Base-by-base conservation (phyloP, 345 rosid genomes). In the Moricandia arvensis region DNA sequence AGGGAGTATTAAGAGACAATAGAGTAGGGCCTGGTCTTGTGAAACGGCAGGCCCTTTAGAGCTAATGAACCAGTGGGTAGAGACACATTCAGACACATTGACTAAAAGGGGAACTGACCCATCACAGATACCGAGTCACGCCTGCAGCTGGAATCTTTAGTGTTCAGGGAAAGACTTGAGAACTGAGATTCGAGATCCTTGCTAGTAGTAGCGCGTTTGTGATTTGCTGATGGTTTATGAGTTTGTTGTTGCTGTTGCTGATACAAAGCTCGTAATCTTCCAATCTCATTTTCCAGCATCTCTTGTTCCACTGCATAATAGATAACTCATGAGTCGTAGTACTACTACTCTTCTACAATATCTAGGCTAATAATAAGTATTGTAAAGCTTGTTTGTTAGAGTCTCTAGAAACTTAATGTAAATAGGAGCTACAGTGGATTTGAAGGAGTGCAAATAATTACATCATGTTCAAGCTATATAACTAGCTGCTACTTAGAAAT, bases 121-220 rank as follows among this genome's bases (percentile, higher is more conserved):
- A 84, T 85, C 63, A 87, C 86, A 69, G 88, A 70, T 58, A 87
- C 93, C 68, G 88, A 66, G 69, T 91, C 95, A 62, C 73, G 86
- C 61, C 91, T 86, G 63, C 87, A 67, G 80, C 75, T 86, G 54
- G 89, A 77, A 71, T 91, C 94, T 74, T 87, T 90, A 26, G 83
- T 84, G 55, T 85, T 91, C 81, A 93, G 68, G 38, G 99, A 89
- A 67, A 93, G 97, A 80, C 81, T 88, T 15, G 86, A 86, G 68
- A 96, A 87, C 80, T 88, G 96, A 76, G 96, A 84, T 59, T 96
- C 99, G 3, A 93, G 86, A 76, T 93, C 99, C 83, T 82, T 87
- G 87, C 93, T 89, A 21, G 34, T 55, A 13, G 84, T 55, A 13
- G 84, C 29, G 70, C 95, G 95, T 13, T 90, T 85, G 55, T 85